Conservation (phyloP, 306 rosid species). For the Mucuna pruriens region DNA sequence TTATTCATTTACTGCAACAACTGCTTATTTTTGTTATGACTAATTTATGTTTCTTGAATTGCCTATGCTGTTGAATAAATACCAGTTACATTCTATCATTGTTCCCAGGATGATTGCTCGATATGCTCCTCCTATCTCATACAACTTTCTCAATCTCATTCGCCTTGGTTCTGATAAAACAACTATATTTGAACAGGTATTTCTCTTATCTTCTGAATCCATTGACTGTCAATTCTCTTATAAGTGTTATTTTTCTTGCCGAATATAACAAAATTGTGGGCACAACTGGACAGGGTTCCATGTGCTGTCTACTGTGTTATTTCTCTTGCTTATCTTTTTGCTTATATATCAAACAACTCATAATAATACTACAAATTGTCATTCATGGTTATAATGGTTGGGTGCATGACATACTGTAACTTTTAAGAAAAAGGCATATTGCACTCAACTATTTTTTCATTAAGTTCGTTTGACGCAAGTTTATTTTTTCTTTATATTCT, state of each 20-base stretch:
- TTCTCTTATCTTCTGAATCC: conserved; percentile 18
- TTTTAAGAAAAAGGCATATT: not conserved
- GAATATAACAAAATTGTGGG: conserved; percentile 19
- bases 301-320: conserved; percentile 19
- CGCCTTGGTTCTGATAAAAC: conserved; percentile 53
- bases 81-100: conserved; percentile 32
- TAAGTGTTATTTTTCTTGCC: conserved; percentile 12
- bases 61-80: conserved; percentile 21
- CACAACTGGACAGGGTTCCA: conserved; percentile 17
- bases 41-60: conserved; percentile 21
- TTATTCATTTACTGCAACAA: conserved; percentile 6
- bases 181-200: conserved; percentile 88
- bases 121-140: conserved; percentile 96
- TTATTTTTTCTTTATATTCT: not conserved
- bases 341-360: conserved; percentile 7
- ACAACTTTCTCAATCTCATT: conserved; percentile 93
- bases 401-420: conserved; percentile 4
- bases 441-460: conserved; percentile 1
- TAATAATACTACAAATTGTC: not conserved
- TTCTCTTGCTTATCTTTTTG: not conserved
- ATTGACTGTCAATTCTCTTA: not conserved
- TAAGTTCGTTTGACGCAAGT: not conserved
- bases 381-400: not conserved
- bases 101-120: conserved; percentile 91
- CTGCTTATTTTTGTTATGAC: not conserved